Percentiles rank a stretch among this genome's conserved stretches.
phyloP scores from a whole-genome alignment of 1,139 yeast genomes.

The Hanseniaspora uvarum region DNA sequence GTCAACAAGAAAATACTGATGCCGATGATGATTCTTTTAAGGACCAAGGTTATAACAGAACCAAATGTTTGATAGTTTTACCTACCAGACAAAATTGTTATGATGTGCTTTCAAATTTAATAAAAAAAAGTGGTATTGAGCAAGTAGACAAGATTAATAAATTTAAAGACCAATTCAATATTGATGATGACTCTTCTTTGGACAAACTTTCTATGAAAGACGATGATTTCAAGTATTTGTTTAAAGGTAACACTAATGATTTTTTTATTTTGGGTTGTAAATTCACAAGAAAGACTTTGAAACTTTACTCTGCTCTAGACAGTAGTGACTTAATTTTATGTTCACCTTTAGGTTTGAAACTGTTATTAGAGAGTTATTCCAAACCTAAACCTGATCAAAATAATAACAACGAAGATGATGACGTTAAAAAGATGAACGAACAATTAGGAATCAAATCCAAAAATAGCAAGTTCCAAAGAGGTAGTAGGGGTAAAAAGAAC shows the following conservation, averaged over 20 bases:
- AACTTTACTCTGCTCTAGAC: slow-evolving; percentile 74
- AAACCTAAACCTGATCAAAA: slow-evolving; percentile 30
- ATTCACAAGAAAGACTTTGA: slow-evolving; percentile 76
- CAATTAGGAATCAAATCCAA: slow-evolving; percentile 14
- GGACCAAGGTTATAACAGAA: slow-evolving; percentile 94
- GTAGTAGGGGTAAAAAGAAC: slow-evolving; percentile 45
- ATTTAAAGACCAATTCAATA: slow-evolving; percentile 59
- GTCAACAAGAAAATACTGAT: slow-evolving; percentile 29
- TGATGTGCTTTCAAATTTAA: slow-evolving; percentile 54
- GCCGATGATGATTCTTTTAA: slow-evolving; percentile 56
- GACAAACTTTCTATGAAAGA: slow-evolving; percentile 44
- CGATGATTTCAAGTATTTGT: slow-evolving; percentile 66
- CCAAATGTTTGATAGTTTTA: slow-evolving; percentile 69
- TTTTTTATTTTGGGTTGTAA: slow-evolving; percentile 82
- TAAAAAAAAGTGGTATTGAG: slow-evolving; percentile 53
- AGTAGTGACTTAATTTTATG: slow-evolving; percentile 80
- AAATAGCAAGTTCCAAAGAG: slow-evolving; percentile 20
- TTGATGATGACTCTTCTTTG: slow-evolving; percentile 40
- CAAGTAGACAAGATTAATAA: slow-evolving; percentile 75
- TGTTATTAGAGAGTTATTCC: slow-evolving; percentile 46
- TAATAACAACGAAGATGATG: slow-evolving; percentile 18
- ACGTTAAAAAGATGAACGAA: slow-evolving; percentile 12
- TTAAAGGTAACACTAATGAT: slow-evolving; percentile 86
- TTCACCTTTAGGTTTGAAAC: slow-evolving; percentile 81
- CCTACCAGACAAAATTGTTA: slow-evolving; percentile 80